phyloP scores from a whole-genome alignment of 305 asterid genomes.

The Stenogyne calaminthoides region DNA sequence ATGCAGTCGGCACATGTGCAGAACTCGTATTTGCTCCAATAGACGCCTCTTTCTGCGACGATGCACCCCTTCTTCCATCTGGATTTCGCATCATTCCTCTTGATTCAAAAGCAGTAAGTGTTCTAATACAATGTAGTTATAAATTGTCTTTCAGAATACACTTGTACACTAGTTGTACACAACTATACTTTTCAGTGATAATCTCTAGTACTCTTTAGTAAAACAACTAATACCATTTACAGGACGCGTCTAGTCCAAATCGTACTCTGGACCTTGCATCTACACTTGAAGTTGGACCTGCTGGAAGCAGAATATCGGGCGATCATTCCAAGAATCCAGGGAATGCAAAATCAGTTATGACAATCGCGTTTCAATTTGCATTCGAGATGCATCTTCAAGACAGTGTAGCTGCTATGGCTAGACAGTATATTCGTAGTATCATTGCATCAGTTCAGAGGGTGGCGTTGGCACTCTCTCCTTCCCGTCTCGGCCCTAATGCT shows the following conservation, averaged over 20 bases:
- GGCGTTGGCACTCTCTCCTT: constrained; percentile 87
- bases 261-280: constrained; percentile 97
- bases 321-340: constrained; percentile 46
- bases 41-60: constrained; percentile 92
- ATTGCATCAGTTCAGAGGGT: constrained; percentile 97
- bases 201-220: neutral
- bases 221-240: neutral
- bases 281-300: constrained; percentile 75
- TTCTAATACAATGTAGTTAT: neutral
- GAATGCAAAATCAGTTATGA: constrained; percentile 80
- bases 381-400: constrained; percentile 87
- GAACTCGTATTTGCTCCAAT: constrained; percentile 97
- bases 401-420: constrained; percentile 81
- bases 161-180: too few relatives aligned
- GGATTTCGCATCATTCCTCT: constrained; percentile 96
- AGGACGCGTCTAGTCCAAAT: constrained; percentile 83
- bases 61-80: constrained; percentile 96
- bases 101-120: constrained; percentile 62
- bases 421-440: constrained; percentile 88
- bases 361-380: constrained; percentile 94
- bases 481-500: constrained; percentile 50
- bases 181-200: neutral
- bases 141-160: too few relatives aligned
- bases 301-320: constrained; percentile 49
- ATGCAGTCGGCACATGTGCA: constrained; percentile 71